phyloP scores from a whole-genome alignment of 1,139 yeast genomes.

The Candida sanyaensis region DNA sequence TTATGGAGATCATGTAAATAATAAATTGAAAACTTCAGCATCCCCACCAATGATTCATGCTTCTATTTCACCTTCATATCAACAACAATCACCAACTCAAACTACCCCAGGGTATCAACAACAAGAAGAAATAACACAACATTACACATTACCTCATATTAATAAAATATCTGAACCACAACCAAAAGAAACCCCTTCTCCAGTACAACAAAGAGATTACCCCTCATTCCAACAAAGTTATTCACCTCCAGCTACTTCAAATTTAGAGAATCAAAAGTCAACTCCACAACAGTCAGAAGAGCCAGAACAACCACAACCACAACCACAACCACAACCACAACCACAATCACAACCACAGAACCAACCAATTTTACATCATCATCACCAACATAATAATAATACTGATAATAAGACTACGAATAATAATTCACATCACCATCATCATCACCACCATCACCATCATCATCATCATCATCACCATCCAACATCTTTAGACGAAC shows the following conservation, averaged over 20 bases:
- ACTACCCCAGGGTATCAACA: neutral
- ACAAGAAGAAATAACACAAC: neutral
- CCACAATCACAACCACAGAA: constrained; percentile 1
- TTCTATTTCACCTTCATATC: neutral
- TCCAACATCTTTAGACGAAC: neutral
- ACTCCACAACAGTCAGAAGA: neutral
- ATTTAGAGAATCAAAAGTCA: neutral
- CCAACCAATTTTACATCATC: neutral
- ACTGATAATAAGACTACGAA: neutral
- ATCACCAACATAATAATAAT: constrained; percentile 6
- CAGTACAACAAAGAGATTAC: neutral
- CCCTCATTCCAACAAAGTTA: neutral
- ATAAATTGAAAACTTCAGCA: constrained; percentile 1
- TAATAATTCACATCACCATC: constrained; percentile 6
- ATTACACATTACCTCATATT: constrained; percentile 2
- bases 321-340: constrained; percentile 3
- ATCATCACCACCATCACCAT: constrained; percentile 10
- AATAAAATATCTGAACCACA: neutral
- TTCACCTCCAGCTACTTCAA: constrained; percentile 1
- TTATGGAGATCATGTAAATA: constrained; percentile 1
- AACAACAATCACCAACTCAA: neutral
- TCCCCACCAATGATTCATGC: constrained; percentile 1
- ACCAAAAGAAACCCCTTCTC: neutral
- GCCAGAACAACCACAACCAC: too few species aligned
- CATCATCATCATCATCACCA: constrained; percentile 3